Evolutionary conservation across 345 rosid genomes (phyloP).

Genomic region (Boechera stricta): DNA sequence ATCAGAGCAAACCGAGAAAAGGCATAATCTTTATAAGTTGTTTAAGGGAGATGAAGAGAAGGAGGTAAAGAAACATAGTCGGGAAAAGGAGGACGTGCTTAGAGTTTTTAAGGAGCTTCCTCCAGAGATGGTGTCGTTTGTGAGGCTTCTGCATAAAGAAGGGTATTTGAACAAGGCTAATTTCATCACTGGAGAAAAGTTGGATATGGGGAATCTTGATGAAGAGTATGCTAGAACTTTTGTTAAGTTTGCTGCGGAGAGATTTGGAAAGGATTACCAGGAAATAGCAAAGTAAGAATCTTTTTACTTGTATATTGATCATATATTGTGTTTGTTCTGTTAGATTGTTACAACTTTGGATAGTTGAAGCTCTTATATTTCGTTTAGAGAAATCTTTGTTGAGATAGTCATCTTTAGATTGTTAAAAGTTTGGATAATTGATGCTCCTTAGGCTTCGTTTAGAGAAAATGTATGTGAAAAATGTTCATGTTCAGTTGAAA

Average conservation of each 20-base stretch:
- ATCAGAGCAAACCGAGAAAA: conserved; percentile 22
- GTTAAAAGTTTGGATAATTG: background rate
- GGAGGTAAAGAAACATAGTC: conserved; percentile 5
- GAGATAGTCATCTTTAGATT: background rate
- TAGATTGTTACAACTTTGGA: conserved; percentile 9
- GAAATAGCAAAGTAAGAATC: conserved; percentile 72
- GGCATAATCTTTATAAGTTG: conserved; percentile 39
- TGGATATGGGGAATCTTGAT: conserved; percentile 60
- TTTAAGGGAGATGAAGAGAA: conserved; percentile 30
- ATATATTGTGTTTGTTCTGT: background rate
- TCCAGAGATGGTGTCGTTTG: conserved; percentile 53
- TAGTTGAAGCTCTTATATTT: background rate
- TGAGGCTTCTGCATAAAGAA: conserved; percentile 56
- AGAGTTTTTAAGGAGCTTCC: conserved; percentile 62
- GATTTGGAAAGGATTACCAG: conserved; percentile 72
- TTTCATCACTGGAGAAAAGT: conserved; percentile 51
- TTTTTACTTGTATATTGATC: conserved; percentile 24
- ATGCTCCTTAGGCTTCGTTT: background rate
- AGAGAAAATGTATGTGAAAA: background rate
- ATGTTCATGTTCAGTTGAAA: conserved; percentile 7
- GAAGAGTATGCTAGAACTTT: conserved; percentile 63
- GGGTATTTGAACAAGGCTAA: conserved; percentile 76
- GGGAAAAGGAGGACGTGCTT: conserved; percentile 17
- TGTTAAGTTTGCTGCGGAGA: conserved; percentile 59
- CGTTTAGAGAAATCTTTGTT: too few species aligned